Evolutionary conservation across 2,329 filamentous ascomycete species (phyloP).

Genomic region (Clarireedia homoeocarpa): DNA sequence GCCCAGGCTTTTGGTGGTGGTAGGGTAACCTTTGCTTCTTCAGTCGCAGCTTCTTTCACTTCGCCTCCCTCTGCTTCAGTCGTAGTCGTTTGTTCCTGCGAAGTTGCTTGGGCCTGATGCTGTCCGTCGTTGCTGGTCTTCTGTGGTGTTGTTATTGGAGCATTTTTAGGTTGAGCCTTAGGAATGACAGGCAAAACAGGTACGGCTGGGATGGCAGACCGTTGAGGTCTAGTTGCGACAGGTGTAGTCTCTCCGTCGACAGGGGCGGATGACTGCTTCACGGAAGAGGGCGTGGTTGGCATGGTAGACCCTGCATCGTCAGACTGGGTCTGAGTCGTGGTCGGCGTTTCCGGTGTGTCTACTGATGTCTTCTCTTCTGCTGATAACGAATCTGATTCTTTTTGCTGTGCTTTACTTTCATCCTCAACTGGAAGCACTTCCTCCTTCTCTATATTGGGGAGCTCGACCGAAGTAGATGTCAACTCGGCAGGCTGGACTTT

Average conservation of each 20-base stretch:
- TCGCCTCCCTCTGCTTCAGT: not conserved
- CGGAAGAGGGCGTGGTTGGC: conserved; percentile 47
- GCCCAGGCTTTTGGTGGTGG: conserved; percentile 33
- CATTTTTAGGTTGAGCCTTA: conserved; percentile 35
- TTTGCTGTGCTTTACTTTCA: not conserved
- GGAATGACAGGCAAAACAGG: conserved; percentile 31
- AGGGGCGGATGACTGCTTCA: conserved; percentile 20
- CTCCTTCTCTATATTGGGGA: conserved; percentile 13
- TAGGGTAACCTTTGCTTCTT: conserved; percentile 31
- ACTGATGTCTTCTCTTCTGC: conserved; percentile 29
- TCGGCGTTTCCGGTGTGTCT: conserved; percentile 39
- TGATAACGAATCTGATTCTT: not conserved
- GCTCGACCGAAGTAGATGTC: conserved; percentile 20
- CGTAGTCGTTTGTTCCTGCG: not conserved
- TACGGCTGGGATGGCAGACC: conserved; percentile 40
- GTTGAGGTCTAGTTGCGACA: conserved; percentile 24
- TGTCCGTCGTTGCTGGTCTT: conserved; percentile 12
- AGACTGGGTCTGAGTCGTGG: conserved; percentile 33
- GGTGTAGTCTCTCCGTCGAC: conserved; percentile 21
- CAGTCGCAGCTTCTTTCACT: conserved; percentile 6
- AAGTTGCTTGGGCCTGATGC: conserved; percentile 4
- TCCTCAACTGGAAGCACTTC: not conserved
- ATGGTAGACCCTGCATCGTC: conserved; percentile 37
- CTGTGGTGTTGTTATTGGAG: conserved; percentile 11
- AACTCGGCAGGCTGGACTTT: conserved; percentile 32